Evolutionary conservation across 768 basidiomycete genomes (phyloP), one percentile per base, ranked within the genome.

Genomic region (Hericium rajendrae): DNA sequence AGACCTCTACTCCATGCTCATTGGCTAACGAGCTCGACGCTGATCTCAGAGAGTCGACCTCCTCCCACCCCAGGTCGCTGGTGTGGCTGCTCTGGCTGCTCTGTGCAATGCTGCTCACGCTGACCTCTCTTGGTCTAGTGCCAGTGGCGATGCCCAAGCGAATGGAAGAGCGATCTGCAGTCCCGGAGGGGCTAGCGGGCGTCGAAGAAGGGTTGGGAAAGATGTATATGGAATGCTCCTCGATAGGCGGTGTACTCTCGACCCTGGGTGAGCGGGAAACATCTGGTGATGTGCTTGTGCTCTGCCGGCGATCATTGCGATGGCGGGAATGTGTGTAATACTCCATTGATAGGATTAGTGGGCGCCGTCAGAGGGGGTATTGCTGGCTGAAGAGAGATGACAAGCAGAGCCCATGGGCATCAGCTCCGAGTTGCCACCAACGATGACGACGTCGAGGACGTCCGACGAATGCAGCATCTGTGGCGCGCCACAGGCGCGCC

Each of bases 1-100:
- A 67, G 11, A 67, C 49, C 49, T 65, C 65, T 8, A 66, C 55
- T 18, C 66, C 64, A 3, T 55, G 32, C 28, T 64, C 59, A 2
- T 38, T 40, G 15, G 57, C 57, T n/a, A 51, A 37, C 18, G 16
- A 38, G 16, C 28, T n/a, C 22, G 46, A 43, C 8, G 48, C n/a
- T 11, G 16, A 38, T 3, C 28, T 16, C 22, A 37, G 26, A 15
- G 53, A 38, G 43, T 18, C 24, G 38, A 54, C 6, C 38, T 40
- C 46, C 1, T 53, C 53, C 41, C 53, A 46, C 3, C 8, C 57
- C 38, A 22, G 53, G 52, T 22, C 40, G 43, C 40, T 22, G 15
- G 43, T 18, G n/a, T 9, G n/a, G 54, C 54, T 46, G 54, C 39
- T 16, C 11, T 9, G n/a, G 54, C 54, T 46, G 54, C 39, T 16